Evolutionary conservation across 148 eudicot species (phyloP), one percentile per base, ranked within the genome.

Genomic region (Camellia japonica): DNA sequence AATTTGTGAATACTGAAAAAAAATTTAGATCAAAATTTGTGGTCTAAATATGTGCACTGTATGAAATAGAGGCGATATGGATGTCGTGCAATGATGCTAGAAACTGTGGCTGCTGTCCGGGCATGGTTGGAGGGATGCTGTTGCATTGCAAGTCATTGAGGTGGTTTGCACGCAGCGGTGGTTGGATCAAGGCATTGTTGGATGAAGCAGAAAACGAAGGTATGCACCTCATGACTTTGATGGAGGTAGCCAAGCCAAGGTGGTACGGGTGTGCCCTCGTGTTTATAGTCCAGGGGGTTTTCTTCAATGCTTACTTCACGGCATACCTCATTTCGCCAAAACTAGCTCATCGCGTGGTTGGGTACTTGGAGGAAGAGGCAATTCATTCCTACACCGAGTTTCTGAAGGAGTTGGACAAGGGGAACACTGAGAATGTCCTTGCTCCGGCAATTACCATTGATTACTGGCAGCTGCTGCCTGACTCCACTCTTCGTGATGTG

Each of bases 181-280:
- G 76, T 2, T 73, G 76, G 76, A 73, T 73, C 60, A 73, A 73
- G 12, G 41, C 62, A 0, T 16, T 73, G n/a, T 62, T 73, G 2
- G 76, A 73, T 20, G 63, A 73, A 55, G 76, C 76, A 0, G 63
- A 73, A 16, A 73, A 73, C 41, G 76, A 73, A 30, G 11, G 76
- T 11, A 73, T 73, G 76, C 76, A 73, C 54, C 76, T 73, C 43
- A 73, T 73, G 76, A 73, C 76, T 2, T 73, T 73, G 63, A 52
- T 73, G 30, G 76, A 54, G 44, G 44, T 73, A 1, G 9, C 76
- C 15, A 12, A 73, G 62, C 76, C 76, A 6, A 52, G 8, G n/a
- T 73, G 76, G 76, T 73, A 73, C 46, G 76, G 55, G 76, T 61
- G 76, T 3, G 76, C 76, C 59, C 76, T 73, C 3, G 63, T 73